Evolutionary conservation across 1,284 basidiomycete genomes (phyloP).

Genomic region (Exsudoporus floridanus): DNA sequence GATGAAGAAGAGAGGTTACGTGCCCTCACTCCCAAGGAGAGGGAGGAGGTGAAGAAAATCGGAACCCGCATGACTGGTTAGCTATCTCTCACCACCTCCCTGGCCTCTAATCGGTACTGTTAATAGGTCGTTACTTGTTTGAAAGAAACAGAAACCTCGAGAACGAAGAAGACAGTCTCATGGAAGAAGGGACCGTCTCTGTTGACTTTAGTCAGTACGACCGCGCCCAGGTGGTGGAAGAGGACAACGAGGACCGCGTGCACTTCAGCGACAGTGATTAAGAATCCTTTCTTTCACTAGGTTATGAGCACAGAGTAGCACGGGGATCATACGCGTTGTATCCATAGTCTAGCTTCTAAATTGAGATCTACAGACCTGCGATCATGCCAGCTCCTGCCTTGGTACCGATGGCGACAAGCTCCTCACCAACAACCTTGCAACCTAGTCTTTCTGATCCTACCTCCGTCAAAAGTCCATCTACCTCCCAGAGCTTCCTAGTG

Average conservation of each 20-base stretch:
- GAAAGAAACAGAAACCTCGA: constrained; percentile 75
- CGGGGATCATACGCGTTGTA: constrained; percentile 13
- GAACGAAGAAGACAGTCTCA: constrained; percentile 65
- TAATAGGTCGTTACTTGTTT: constrained; percentile 82
- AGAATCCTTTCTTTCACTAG: constrained; percentile 2
- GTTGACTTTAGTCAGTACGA: constrained; percentile 89
- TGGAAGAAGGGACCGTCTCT: constrained; percentile 82
- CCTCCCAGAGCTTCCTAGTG: constrained; percentile 41
- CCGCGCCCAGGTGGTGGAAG: constrained; percentile 54
- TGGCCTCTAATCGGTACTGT: constrained; percentile 8
- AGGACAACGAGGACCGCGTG: constrained; percentile 61
- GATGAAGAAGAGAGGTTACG: constrained; percentile 85
- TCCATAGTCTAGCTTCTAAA: constrained; percentile 18
- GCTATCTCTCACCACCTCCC: constrained; percentile 12
- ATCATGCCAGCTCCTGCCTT: constrained; percentile 42
- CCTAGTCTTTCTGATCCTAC: constrained; percentile 40
- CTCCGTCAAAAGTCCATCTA: constrained; percentile 61
- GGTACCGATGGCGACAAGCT: constrained; percentile 39
- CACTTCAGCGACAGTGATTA: constrained; percentile 84
- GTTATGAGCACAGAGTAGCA: constrained; percentile 5
- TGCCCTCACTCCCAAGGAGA: constrained; percentile 77
- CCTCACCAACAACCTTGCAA: constrained; percentile 42
- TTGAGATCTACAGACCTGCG: constrained; percentile 39
- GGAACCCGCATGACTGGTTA: constrained; percentile 71
- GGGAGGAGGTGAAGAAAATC: constrained; percentile 81